Base-by-base conservation (phyloP, 2,329 filamentous ascomycete species). In the Echinosphaeria canescens region DNA sequence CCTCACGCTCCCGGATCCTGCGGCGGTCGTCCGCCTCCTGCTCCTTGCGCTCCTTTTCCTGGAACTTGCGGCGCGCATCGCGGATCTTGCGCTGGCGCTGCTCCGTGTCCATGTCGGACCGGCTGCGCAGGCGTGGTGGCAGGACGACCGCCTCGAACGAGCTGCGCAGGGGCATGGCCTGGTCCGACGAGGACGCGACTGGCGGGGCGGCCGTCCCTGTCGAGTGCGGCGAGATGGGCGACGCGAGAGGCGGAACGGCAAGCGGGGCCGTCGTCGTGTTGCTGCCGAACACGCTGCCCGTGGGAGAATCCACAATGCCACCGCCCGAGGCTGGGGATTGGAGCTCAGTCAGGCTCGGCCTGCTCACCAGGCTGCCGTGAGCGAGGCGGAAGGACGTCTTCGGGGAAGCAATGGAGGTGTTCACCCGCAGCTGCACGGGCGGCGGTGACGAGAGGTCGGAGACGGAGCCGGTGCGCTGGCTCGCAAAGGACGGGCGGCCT, bases 21-120 rank as follows among this genome's bases (percentile, higher is more conserved):
- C 69, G 62, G 10, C 59, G 58, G 11, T 60, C 64, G 26, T 64
- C 63, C 38, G 69, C 71, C 39, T 70, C 66, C 19, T 70, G 59
- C 45, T 73, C 72, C 28, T 50, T 50, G 11, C 53, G 53, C 42
- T 74, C 65, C 40, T 62, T 65, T 39, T 67, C 60, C 39, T 69
- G 57, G 33, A 72, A 73, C 38, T 63, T 67, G 36, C 62, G 62
- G 28, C 68, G 64, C 4, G 65, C 67, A 37, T 62, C 59, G 24
- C 62, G 57, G 18, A 74, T 60, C 23, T 65, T 60, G 32, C 69
- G 63, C 27, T 57, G 50, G 15, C 62, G 60, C 1, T 53, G 52
- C 10, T 49, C 53, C 5, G 59, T 56, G 38, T 69, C 62, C 11
- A 69, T 48, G 34, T 72, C 66, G 22, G 64, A 68, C 32, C 62